These are phyloP conservation scores for Auriculariales sp. DNA, from an alignment of 768 basidiomycete genomes.

Conservation along the genomic window DNA sequence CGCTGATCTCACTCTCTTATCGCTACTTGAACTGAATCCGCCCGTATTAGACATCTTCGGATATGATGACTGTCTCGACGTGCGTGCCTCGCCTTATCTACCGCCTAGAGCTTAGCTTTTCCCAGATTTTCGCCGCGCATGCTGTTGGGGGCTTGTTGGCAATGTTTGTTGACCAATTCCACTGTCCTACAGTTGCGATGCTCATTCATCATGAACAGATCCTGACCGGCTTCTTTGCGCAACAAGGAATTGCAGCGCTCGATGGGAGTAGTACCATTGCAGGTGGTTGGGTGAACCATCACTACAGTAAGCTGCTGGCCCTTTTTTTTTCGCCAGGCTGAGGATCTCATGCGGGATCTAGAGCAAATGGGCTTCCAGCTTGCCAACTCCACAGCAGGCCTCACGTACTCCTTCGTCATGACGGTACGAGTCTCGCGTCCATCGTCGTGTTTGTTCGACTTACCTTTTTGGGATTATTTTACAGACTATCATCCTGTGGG, in stretches of 20 bases:
- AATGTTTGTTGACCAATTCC: background rate
- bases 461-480: slow-evolving; percentile 45
- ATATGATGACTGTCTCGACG: slow-evolving; percentile 83
- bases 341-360: slow-evolving; percentile 4
- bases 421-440: background rate
- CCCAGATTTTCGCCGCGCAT: slow-evolving; percentile 58
- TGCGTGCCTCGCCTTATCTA: slow-evolving; percentile 14
- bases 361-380: slow-evolving; percentile 72
- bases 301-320: slow-evolving; percentile 24
- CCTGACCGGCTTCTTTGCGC: slow-evolving; percentile 62
- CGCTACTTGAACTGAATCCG: slow-evolving; percentile 7
- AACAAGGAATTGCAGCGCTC: slow-evolving; percentile 41
- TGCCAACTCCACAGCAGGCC: slow-evolving; percentile 42
- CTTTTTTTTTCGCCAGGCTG: background rate
- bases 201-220: slow-evolving; percentile 21
- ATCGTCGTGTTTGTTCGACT: slow-evolving; percentile 29
- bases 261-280: slow-evolving; percentile 43
- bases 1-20: background rate
- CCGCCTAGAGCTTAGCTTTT: background rate
- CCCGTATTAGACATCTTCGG: slow-evolving; percentile 28
- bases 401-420: slow-evolving; percentile 27
- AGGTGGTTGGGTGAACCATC: slow-evolving; percentile 62
- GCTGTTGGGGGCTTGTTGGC: slow-evolving; percentile 74
- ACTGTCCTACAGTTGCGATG: background rate
- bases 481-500: slow-evolving; percentile 23